phyloP scores from a whole-genome alignment of 2,329 filamentous ascomycete genomes.

The Emydomyces testavorans region DNA sequence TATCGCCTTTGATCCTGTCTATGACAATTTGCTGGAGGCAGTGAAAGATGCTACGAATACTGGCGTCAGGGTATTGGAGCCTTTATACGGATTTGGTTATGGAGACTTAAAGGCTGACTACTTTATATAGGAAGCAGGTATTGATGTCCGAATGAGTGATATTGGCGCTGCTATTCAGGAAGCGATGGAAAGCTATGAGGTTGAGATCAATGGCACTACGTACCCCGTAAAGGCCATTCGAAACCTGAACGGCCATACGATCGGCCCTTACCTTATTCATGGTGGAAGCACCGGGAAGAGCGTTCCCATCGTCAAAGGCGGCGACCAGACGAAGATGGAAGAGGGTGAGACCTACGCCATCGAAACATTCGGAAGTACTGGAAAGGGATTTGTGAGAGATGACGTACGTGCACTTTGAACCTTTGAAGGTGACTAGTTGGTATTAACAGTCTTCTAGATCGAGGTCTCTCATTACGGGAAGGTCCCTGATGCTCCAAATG shows the following conservation, averaged over 20 bases:
- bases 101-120: slow-evolving; percentile 12
- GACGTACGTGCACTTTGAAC: slow-evolving; percentile 47
- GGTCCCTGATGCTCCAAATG: slow-evolving; percentile 58
- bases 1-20: slow-evolving; percentile 55
- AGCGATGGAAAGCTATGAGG: slow-evolving; percentile 85
- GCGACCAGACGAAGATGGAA: slow-evolving; percentile 91
- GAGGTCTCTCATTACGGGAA: slow-evolving; percentile 85
- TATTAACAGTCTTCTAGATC: slow-evolving; percentile 35
- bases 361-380: slow-evolving; percentile 90
- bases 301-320: slow-evolving; percentile 82
- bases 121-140: slow-evolving; percentile 59
- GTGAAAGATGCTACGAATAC: slow-evolving; percentile 60
- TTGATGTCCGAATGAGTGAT: slow-evolving; percentile 79
- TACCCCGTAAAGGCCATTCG: slow-evolving; percentile 75
- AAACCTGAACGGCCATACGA: slow-evolving; percentile 82
- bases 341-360: slow-evolving; percentile 93
- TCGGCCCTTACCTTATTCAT: slow-evolving; percentile 80
- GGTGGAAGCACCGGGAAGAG: slow-evolving; percentile 79
- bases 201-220: slow-evolving; percentile 67
- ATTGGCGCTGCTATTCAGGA: slow-evolving; percentile 78
- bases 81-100: not conserved
- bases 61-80: slow-evolving; percentile 51
- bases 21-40: slow-evolving; percentile 55
- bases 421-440: slow-evolving; percentile 3
- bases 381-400: slow-evolving; percentile 75